Conservation (phyloP, 208 protist genomes). For the Leishmania braziliensis region DNA sequence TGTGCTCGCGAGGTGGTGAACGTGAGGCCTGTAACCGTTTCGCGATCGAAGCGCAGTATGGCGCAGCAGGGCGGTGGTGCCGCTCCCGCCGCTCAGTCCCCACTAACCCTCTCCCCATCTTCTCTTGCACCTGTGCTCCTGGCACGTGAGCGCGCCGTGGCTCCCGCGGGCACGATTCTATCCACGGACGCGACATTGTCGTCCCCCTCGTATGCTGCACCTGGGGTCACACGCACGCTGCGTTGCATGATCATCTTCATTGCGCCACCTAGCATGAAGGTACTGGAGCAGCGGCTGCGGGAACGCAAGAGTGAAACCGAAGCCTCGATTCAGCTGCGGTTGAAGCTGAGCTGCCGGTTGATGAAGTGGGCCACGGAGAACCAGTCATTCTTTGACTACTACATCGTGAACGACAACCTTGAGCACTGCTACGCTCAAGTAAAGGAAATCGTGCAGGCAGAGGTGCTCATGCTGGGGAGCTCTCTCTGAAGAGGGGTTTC, state of each 20-base stretch:
- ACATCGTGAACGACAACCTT: constrained; percentile 83
- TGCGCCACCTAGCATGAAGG: constrained; percentile 57
- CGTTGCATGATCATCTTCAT: constrained; percentile 78
- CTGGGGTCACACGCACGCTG: constrained; percentile 24
- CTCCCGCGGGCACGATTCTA: not conserved
- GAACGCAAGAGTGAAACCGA: constrained; percentile 84
- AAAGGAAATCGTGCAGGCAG: constrained; percentile 30
- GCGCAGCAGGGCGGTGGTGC: not conserved
- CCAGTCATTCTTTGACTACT: constrained; percentile 62
- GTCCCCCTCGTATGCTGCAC: not conserved
- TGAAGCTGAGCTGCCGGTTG: constrained; percentile 57
- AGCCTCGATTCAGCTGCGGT: constrained; percentile 59
- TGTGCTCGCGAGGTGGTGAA: constrained; percentile 35
- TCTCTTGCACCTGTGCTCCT: not conserved
- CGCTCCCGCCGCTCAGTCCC: not conserved
- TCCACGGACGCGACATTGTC: constrained; percentile 1
- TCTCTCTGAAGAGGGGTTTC: constrained; percentile 20
- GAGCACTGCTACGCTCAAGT: constrained; percentile 51
- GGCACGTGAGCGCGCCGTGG: too few relatives aligned
- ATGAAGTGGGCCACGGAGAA: constrained; percentile 60
- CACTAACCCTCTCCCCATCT: not conserved
- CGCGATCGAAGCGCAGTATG: not conserved
- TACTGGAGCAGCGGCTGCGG: constrained; percentile 73
- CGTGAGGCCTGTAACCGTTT: constrained; percentile 8
- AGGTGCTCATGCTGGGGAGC: constrained; percentile 33